Base-by-base conservation (phyloP, 2,329 filamentous ascomycete species). In the Sordariomycetes sp. region DNA sequence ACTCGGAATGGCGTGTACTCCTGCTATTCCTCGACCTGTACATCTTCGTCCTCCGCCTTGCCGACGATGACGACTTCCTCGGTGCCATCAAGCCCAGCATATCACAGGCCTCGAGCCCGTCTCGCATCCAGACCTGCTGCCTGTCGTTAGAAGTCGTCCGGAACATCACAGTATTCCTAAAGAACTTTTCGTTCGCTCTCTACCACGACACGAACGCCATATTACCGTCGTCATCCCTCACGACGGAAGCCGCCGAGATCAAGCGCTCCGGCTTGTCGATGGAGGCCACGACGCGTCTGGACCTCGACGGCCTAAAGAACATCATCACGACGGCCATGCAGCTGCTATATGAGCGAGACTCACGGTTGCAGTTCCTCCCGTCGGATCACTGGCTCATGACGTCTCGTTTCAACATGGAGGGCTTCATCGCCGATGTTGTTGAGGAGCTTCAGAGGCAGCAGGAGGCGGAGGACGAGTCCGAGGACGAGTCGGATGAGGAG, bases 21-120 rank as follows among this genome's bases (percentile, higher is more conserved):
- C 75, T 97, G 0, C 78, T 99, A 0, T 97, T 99, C 66, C 77
- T 99, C 6, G 94, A 99, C 64, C 79, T 99, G 0, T 99, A 96
- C 67, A 90, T 87, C 2, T 97, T 97, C 67, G 83, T 96, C 2
- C 75, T 97, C 13, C 87, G 94, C 63, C 82, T 97, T 36, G 95
- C 92, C 67, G 94, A 99, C 63, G 94, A 99, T 61, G 92, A 97
- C 62, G 94, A 99, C 64, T 99, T 99, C 66, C 87, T 95, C 60
- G 80, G 82, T 58, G 77, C 78, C 57, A 72, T 80, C 60, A 72
- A 69, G 45, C 72, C 75, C 28, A 62, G 65, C 53, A 72, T 50
- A 20, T 52, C 51, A 15, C 24, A 15, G 12, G 13, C n/a, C 25
- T 32, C 67, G 32, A 72, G 68, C 25, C 42, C 57, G 57, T 79